Base-by-base conservation (phyloP, 306 rosid genomes). In the Trifolium fragiferum region DNA sequence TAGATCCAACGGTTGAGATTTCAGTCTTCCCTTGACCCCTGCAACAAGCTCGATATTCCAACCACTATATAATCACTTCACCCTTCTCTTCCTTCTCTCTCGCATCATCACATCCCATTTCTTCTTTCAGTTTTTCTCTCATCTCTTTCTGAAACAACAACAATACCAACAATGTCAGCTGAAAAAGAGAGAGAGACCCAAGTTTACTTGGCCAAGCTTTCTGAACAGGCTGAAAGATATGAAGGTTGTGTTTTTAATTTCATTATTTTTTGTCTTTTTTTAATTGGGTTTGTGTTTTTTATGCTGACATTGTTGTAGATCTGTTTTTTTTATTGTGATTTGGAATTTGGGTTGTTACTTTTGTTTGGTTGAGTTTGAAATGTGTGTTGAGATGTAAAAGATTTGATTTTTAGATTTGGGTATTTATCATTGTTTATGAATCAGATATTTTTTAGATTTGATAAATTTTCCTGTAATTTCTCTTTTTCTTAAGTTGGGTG, bases 181-280 rank as follows among this genome's bases (percentile, higher is more conserved):
- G 96, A 93, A 81, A 93, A 89, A 82, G 97, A 93, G 89, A 86
- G 98, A 87, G 98, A 93, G 72, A 87, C 97, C 65, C 93, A 89
- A 81, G 97, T 93, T 68, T 93, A 93, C 89, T 33, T 89, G 93
- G 96, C 98, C 84, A 93, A 93, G 79, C 97, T 93, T 50, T 86
- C 98, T 32, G 98, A 93, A 62, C 98, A 93, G 80, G 98, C 98
- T 58, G 98, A 93, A 80, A 89, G 98, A 79, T 93, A 93, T 64
- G 98, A 93, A 74, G 98, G 98, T 83, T 13, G 25, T 32, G 4
- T 0, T 3, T 33, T 14, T 15, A 43, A 1, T 3, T 41, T 15
- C 8, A 44, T 32, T 23, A 12, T 6, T 10, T 21, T 1, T 65
- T 19, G 46, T 47, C 51, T 30, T 25, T 25, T 8, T 9, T 40